phyloP scores from a whole-genome alignment of 441 rosid genomes.

The Jatropha podagrica region DNA sequence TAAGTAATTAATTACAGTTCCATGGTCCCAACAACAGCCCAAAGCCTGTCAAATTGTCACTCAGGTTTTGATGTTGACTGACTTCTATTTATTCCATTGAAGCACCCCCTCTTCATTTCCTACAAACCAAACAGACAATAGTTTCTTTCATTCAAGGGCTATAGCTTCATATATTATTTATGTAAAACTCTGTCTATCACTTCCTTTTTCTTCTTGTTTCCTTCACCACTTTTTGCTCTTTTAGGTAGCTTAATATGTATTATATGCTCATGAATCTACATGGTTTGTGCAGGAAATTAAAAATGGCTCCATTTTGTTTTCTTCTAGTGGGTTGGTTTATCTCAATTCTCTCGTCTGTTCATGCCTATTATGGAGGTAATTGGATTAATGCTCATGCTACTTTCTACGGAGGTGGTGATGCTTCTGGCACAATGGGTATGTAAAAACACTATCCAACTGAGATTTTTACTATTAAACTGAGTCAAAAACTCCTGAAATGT shows the following conservation, averaged over 20 bases:
- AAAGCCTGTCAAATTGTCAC: constrained; percentile 26
- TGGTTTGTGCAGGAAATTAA: constrained; percentile 26
- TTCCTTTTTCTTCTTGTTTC: neutral
- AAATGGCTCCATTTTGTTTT: constrained; percentile 33
- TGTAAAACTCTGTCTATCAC: neutral
- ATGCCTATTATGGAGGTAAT: constrained; percentile 50
- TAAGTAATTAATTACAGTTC: neutral
- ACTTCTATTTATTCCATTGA: constrained; percentile 41
- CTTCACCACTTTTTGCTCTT: neutral
- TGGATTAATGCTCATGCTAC: constrained; percentile 92
- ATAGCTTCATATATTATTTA: constrained; percentile 5
- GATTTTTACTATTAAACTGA: too few relatives aligned
- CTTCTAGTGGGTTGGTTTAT: constrained; percentile 30
- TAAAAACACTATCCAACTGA: neutral
- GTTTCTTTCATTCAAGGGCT: constrained; percentile 8
- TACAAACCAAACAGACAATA: constrained; percentile 18
- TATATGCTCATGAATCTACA: neutral
- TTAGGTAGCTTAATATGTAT: neutral
- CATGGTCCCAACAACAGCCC: constrained; percentile 29
- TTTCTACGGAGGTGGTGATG: constrained; percentile 95
- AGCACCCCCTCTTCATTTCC: constrained; percentile 22
- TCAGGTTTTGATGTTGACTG: constrained; percentile 29
- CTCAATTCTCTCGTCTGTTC: constrained; percentile 42
- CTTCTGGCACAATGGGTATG: constrained; percentile 94
- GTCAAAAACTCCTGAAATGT: too few relatives aligned